phyloP scores from a whole-genome alignment of 2,329 filamentous ascomycete genomes.

The Podosphaera leucotricha region DNA sequence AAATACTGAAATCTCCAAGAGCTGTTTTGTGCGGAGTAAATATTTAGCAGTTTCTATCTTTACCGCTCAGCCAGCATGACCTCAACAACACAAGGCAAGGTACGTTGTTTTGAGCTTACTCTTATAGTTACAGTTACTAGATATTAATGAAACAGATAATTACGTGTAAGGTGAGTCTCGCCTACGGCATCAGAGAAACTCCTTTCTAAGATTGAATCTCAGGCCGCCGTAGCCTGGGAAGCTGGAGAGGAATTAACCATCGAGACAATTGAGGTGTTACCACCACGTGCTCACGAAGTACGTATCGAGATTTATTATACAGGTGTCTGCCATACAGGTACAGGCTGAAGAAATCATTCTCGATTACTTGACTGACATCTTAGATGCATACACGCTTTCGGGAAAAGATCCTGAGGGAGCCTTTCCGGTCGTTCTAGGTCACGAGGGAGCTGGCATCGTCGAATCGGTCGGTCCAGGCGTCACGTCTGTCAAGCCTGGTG shows the following conservation, averaged over 20 bases:
- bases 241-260: conserved; percentile 72
- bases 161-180: conserved; percentile 15
- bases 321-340: conserved; percentile 30
- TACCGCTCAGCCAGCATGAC: not conserved
- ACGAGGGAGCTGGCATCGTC: conserved; percentile 78
- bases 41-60: too few relatives aligned
- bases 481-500: conserved; percentile 78
- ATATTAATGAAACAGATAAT: conserved; percentile 11
- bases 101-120: not conserved
- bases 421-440: conserved; percentile 71
- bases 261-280: conserved; percentile 79
- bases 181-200: conserved; percentile 2
- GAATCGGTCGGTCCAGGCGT: conserved; percentile 90
- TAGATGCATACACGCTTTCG: conserved; percentile 80
- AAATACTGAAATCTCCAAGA: too few relatives aligned
- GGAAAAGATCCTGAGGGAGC: conserved; percentile 94
- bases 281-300: conserved; percentile 80
- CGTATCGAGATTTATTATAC: conserved; percentile 95
- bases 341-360: too few relatives aligned
- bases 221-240: conserved; percentile 93
- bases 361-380: not conserved
- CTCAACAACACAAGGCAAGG: conserved; percentile 2
- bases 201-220: conserved; percentile 2
- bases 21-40: too few relatives aligned
- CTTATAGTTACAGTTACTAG: not conserved